These are phyloP conservation scores for Colletotrichum tofieldiae DNA, from an alignment of 2,329 filamentous ascomycete species.

Conservation along the genomic window DNA sequence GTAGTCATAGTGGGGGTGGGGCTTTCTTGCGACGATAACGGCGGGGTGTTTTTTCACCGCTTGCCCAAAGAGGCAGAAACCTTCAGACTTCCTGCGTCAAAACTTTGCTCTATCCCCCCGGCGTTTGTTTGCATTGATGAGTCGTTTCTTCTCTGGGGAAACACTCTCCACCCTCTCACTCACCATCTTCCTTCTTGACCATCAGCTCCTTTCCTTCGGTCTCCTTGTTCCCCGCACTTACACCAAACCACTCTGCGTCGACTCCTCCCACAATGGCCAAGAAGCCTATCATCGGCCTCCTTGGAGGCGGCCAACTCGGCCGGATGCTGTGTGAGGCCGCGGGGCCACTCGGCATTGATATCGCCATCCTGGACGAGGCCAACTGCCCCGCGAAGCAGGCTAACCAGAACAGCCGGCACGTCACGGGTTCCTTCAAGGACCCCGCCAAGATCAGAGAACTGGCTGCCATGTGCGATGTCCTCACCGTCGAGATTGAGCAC, in stretches of 20 bases:
- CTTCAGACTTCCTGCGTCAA: constrained; percentile 32
- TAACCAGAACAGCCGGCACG: constrained; percentile 80
- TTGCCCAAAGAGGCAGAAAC: constrained; percentile 24
- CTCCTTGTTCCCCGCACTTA: constrained; percentile 8
- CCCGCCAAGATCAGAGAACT: constrained; percentile 83
- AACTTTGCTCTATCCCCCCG: constrained; percentile 35
- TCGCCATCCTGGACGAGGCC: constrained; percentile 84
- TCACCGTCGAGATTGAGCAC: constrained; percentile 97
- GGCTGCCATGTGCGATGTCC: constrained; percentile 82
- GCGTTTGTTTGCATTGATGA: constrained; percentile 29
- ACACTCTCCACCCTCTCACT: constrained; percentile 16
- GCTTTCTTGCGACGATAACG: constrained; percentile 31
- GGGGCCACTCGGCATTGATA: constrained; percentile 78
- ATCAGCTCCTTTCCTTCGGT: constrained; percentile 8
- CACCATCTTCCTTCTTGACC: constrained; percentile 7
- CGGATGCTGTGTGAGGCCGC: constrained; percentile 96
- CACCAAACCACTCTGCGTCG: constrained; percentile 4
- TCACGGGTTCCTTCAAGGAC: constrained; percentile 91
- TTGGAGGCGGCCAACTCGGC: constrained; percentile 83
- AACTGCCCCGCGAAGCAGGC: constrained; percentile 89
- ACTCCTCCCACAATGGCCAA: constrained; percentile 47
- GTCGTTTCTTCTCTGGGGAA: constrained; percentile 34
- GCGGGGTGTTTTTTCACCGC: constrained; percentile 33
- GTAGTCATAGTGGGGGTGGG: constrained; percentile 40
- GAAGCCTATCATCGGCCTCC: constrained; percentile 64